Evolutionary conservation across 2,329 filamentous ascomycete genomes (phyloP), one percentile per base, ranked within the genome.

Genomic region (Claviceps pazoutovae): DNA sequence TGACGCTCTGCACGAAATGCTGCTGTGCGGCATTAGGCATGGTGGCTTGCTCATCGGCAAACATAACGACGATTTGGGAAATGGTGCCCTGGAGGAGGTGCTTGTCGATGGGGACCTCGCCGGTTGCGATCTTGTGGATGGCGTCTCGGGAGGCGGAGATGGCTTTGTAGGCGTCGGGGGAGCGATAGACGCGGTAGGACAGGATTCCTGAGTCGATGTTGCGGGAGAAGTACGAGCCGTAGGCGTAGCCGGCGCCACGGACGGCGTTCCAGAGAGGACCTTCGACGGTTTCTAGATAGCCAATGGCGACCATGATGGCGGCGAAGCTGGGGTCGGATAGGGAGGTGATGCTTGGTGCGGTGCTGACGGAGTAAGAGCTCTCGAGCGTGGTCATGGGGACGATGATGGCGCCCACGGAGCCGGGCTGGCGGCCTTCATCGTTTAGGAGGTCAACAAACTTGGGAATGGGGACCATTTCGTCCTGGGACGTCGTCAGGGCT

Each of bases 261-360:
- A 97, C 86, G 0, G 88, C 88, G 56, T 85, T 85, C 91, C 93
- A 97, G 36, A 98, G 79, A 0, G 93, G 93, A 0, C 93, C 93
- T 67, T 98, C 93, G 17, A 94, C 86, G 1, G 89, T 83, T 63
- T 96, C 90, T 55, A 98, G 83, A 64, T 96, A 97, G 19, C 89
- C 83, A 48, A 89, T 80, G 1, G 91, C 89, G 7, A 98, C 90
- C 65, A 95, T 80, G 49, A 95, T 76, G 2, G 90, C 83, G 0
- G 93, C 89, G 1, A 97, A 74, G 16, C 80, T 77, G 0, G 89
- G 83, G 61, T 96, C 84, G 4, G 78, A 74, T 62, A 85, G 90
- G 0, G 84, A 87, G 23, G 79, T 76, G 16, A 91, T 79, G 5
- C 91, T 91, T 43, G 78, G 78, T 2, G 84, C 76, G 11, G 85